Conservation (phyloP, 306 rosid species). For the Glycine tomentella region DNA sequence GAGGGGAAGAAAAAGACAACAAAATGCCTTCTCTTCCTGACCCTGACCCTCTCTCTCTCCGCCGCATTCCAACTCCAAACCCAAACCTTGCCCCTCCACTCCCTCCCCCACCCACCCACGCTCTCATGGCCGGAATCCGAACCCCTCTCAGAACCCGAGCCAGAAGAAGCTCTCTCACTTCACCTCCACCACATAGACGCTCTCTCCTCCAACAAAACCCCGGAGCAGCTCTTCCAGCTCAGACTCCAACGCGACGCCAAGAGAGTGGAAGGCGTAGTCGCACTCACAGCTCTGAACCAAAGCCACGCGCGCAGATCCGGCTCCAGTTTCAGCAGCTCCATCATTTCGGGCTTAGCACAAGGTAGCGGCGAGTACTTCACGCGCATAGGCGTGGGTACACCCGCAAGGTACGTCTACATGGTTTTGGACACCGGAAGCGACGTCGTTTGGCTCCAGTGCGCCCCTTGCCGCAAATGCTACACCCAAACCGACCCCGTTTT, state of each 20-base stretch:
- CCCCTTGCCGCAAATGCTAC: slow-evolving; percentile 86
- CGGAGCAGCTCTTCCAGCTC: slow-evolving; percentile 72
- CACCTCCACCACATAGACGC: slow-evolving; percentile 78
- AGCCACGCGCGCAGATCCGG: slow-evolving; percentile 7
- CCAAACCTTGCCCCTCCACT: slow-evolving; percentile 51
- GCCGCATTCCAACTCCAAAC: slow-evolving; percentile 44
- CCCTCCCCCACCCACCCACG: slow-evolving; percentile 62
- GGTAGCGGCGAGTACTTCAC: slow-evolving; percentile 99
- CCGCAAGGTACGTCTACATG: slow-evolving; percentile 78
- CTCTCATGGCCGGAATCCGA: slow-evolving; percentile 56
- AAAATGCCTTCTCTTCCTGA: background rate
- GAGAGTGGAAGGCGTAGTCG: slow-evolving; percentile 51
- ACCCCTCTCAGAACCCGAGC: background rate
- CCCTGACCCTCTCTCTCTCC: slow-evolving; percentile 46
- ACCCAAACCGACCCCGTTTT: slow-evolving; percentile 83
- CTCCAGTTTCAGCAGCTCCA: slow-evolving; percentile 75
- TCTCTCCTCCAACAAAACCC: slow-evolving; percentile 58
- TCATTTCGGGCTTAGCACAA: slow-evolving; percentile 79
- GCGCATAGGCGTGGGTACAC: slow-evolving; percentile 87
- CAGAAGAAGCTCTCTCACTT: slow-evolving; percentile 41
- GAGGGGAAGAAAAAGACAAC: slow-evolving; percentile 36
- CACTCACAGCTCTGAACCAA: no score
- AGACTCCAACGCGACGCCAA: slow-evolving; percentile 73
- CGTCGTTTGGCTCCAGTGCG: slow-evolving; percentile 91
- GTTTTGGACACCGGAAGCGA: slow-evolving; percentile 94